Evolutionary conservation across 2,329 filamentous ascomycete genomes (phyloP), one percentile per base, ranked within the genome.

Genomic region (Aspergillus phoenicis): DNA sequence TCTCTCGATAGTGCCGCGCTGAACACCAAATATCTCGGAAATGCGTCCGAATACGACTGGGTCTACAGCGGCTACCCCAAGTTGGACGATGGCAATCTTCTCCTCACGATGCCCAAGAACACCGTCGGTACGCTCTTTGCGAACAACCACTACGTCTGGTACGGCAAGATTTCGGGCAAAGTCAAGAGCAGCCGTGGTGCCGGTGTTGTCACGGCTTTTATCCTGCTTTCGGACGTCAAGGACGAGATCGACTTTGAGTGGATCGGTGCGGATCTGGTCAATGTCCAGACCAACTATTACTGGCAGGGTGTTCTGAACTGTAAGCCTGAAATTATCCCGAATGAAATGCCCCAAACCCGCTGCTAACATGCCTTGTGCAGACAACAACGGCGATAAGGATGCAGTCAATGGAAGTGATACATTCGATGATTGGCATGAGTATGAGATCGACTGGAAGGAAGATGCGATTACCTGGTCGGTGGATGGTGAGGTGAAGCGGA

Each of bases 241-340:
- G 95, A 99, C 73, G 95, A 99, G 79, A 97, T 99, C 71, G 95
- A 99, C 80, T 98, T 92, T 75, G 95, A 99, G 77, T 98, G 90
- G 75, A 85, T 99, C 58, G 95, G 95, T 66, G 85, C 85, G 48
- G 91, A 97, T 72, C 82, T 96, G 64, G 73, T 82, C 51, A 85
- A 84, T 64, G 91, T 90, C 17, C 93, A 99, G 82, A 95, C 93
- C 74, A 99, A 99, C 82, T 99, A 88, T 83, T 99, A 97, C 80
- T 97, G 90, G 81, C 93, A 97, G 80, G 95, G 95, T 73, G 89
- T 97, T 65, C 89, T 91, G 41, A 84, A 94, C 76, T 98, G 92
- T 96, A 83, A 82, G 91, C 81, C n/a, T 20, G 20, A 4, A n/a
- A 24, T n/a, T 11, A 7, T 5, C 6, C 20, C n/a, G 20, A 15